Percentiles rank a stretch among this genome's conserved stretches.
phyloP scores from a whole-genome alignment of 2,329 filamentous ascomycete genomes.

The Aspergillus sergii region DNA sequence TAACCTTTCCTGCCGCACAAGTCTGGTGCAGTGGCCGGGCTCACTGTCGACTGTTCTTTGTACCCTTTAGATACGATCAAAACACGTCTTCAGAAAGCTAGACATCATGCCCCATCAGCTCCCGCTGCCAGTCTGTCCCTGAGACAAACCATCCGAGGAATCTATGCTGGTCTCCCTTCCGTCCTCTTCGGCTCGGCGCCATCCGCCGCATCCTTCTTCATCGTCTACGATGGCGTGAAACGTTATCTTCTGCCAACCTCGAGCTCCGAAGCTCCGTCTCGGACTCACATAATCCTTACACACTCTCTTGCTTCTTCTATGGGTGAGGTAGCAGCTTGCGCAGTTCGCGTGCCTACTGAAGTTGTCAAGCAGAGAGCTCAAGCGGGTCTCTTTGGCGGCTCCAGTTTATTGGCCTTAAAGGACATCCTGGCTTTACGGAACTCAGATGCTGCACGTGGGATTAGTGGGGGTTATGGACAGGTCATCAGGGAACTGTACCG shows the following conservation, averaged over 20 bases:
- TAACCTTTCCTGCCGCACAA: slow-evolving; percentile 31
- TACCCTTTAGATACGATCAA: slow-evolving; percentile 99
- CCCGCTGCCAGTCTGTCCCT: slow-evolving; percentile 66
- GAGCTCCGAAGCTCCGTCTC: slow-evolving; percentile 30
- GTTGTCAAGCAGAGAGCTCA: slow-evolving; percentile 97
- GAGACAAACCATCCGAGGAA: slow-evolving; percentile 83
- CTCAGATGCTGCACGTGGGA: slow-evolving; percentile 34
- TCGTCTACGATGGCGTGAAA: slow-evolving; percentile 83
- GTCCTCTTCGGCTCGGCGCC: slow-evolving; percentile 90
- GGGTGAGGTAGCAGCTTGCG: slow-evolving; percentile 90
- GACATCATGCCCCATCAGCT: slow-evolving; percentile 65
- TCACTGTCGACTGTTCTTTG: slow-evolving; percentile 93
- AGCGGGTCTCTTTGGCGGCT: slow-evolving; percentile 76
- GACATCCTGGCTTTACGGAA: slow-evolving; percentile 65
- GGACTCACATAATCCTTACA: slow-evolving; percentile 45
- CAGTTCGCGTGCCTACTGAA: slow-evolving; percentile 90
- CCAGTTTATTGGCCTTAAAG: slow-evolving; percentile 66
- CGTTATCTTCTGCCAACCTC: slow-evolving; percentile 45
- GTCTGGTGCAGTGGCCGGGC: slow-evolving; percentile 89
- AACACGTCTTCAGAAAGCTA: slow-evolving; percentile 77
- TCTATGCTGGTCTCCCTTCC: slow-evolving; percentile 89
- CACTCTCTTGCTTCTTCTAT: slow-evolving; percentile 86
- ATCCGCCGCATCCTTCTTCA: slow-evolving; percentile 95
- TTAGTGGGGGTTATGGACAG: slow-evolving; percentile 47
- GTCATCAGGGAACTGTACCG: slow-evolving; percentile 87